These are phyloP conservation scores for Fusarium heterosporum DNA, from an alignment of 2,329 filamentous ascomycete genomes.

Conservation along the genomic window DNA sequence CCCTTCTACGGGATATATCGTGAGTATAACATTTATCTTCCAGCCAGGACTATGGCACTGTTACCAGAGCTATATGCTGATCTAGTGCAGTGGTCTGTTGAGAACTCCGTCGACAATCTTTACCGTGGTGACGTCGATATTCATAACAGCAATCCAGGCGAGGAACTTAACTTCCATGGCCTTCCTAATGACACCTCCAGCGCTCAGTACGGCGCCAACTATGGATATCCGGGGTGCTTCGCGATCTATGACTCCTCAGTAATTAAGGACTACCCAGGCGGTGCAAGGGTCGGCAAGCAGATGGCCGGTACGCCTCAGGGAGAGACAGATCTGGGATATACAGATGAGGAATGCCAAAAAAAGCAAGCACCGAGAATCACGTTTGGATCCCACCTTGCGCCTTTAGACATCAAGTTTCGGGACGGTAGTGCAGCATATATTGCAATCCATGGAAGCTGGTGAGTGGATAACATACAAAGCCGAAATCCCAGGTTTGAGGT, in stretches of 20 bases:
- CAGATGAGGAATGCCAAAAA: conserved; percentile 13
- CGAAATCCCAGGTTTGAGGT: accelerated
- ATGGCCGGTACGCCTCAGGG: neutral
- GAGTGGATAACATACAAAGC: neutral
- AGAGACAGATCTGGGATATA: conserved; percentile 14
- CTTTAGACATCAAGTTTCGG: conserved; percentile 8
- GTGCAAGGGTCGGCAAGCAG: conserved; percentile 11
- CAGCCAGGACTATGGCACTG: accelerated
- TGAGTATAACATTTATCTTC: neutral
- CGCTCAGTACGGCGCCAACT: conserved; percentile 4
- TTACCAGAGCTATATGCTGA: neutral
- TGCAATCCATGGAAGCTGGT: conserved; percentile 18
- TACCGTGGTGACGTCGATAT: conserved; percentile 6
- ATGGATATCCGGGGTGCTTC: conserved; percentile 20
- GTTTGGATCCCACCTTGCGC: conserved; percentile 12
- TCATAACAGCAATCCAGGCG: conserved; percentile 14
- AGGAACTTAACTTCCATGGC: conserved; percentile 18
- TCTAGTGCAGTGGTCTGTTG: conserved; percentile 8
- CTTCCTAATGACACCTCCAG: conserved; percentile 13
- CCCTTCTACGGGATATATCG: conserved; percentile 8
- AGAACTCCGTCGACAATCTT: conserved; percentile 23
- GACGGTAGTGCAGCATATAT: conserved; percentile 14
- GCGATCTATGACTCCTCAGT: conserved; percentile 8
- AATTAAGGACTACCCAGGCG: neutral
- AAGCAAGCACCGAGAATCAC: conserved; percentile 10